These are phyloP conservation scores for Rhipidocladum racemiflorum DNA, from an alignment of 176 grass and related monocot genomes.

Conservation along the genomic window DNA sequence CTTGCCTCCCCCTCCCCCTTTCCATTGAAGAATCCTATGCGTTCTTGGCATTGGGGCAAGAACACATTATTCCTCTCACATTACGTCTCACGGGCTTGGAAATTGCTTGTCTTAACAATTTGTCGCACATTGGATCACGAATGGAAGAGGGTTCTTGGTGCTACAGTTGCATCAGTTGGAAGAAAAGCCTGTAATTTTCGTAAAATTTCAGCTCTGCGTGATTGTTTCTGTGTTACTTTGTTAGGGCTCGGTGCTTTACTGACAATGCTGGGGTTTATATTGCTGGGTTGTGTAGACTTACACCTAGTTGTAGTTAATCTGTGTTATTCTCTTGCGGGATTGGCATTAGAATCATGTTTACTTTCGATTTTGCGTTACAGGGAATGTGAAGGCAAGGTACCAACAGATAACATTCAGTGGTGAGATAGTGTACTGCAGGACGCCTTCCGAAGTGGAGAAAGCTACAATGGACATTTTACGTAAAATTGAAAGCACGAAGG, in stretches of 20 bases:
- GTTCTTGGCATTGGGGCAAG: conserved; percentile 20
- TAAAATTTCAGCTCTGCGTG: not conserved
- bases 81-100: not conserved
- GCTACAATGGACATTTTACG: conserved; percentile 50
- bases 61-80: not conserved
- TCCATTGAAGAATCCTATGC: conserved; percentile 12
- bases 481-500: conserved; percentile 51
- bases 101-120: not conserved
- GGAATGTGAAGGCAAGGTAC: conserved; percentile 31
- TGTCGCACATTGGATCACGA: not conserved
- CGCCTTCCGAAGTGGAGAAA: conserved; percentile 59
- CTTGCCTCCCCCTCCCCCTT: not conserved
- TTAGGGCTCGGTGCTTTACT: not conserved
- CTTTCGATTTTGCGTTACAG: conserved; percentile 24
- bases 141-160: not conserved
- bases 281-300: not conserved
- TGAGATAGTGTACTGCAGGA: conserved; percentile 65
- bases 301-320: not conserved
- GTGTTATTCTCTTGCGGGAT: not conserved
- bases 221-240: not conserved
- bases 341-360: not conserved
- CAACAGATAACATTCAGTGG: conserved; percentile 61
- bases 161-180: not conserved
- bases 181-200: not conserved
- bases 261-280: not conserved